These are phyloP conservation scores for Phaeosphaeriaceae sp. DNA, from an alignment of 2,329 filamentous ascomycete genomes.

Conservation along the genomic window DNA sequence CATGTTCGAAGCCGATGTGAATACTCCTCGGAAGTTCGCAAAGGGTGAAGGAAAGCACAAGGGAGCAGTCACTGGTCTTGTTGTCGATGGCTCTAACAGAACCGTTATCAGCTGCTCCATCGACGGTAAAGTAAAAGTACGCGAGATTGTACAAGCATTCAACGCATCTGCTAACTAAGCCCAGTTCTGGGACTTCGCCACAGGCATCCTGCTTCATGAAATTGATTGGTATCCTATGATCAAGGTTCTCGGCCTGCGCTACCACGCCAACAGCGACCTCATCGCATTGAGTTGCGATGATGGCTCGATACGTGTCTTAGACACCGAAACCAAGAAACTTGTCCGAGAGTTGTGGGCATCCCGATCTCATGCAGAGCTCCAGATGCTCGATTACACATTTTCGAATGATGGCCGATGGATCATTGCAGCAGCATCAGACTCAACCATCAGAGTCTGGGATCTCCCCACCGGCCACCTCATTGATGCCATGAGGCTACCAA, in stretches of 20 bases:
- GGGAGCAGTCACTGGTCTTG: conserved; percentile 81
- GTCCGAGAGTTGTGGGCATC: conserved; percentile 84
- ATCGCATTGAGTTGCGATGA: conserved; percentile 91
- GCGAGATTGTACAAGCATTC: conserved; percentile 2
- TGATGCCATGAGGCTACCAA: conserved; percentile 82
- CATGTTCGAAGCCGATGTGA: conserved; percentile 12
- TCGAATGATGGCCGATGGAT: conserved; percentile 95
- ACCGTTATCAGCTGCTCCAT: conserved; percentile 83
- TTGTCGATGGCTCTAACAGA: conserved; percentile 88
- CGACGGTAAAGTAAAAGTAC: conserved; percentile 84
- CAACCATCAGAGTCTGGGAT: conserved; percentile 87
- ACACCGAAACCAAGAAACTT: conserved; percentile 86
- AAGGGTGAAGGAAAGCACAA: conserved; percentile 74
- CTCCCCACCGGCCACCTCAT: conserved; percentile 94
- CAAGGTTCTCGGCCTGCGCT: conserved; percentile 76
- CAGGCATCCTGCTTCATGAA: conserved; percentile 78
- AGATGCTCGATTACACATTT: conserved; percentile 63
- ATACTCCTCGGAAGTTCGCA: conserved; percentile 47
- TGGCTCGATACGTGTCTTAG: conserved; percentile 83
- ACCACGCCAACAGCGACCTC: conserved; percentile 83
- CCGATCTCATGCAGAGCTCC: conserved; percentile 57
- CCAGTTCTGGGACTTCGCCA: conserved; percentile 91
- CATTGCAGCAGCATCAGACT: conserved; percentile 82
- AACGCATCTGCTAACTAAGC: conserved; percentile 16
- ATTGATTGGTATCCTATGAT: conserved; percentile 84